Base-by-base conservation (phyloP, 176 grass and related monocot genomes). In the Lolium rigidum region DNA sequence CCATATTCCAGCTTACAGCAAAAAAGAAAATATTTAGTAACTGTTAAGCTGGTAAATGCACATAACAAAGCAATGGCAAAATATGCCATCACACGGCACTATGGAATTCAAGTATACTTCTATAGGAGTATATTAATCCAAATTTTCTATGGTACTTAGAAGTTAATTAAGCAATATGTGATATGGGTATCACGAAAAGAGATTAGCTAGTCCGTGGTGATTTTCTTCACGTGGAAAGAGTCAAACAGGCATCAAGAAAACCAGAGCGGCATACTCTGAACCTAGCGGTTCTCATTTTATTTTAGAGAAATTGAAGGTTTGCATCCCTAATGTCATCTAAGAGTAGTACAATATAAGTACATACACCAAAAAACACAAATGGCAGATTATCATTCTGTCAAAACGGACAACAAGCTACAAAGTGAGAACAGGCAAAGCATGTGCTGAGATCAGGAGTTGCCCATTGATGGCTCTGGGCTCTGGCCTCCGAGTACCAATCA, bases 181-280 rank as follows among this genome's bases (percentile, higher is more conserved):
- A 71, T 48, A 4, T 47, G 50, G 41, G 7, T 43, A 54, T 1
- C 63, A 69, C 59, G 20, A 58, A 79, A 58, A 11, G 9, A 15
- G 20, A 79, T 43, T 43, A 3, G 11, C 11, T 24, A 44, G 20
- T 60, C 7, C 2, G 18, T 55, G 8, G 14, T 57, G 4, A 15
- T 24, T 57, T 82, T 17, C 26, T 16, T 70, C 1, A 13, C 21
- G 47, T 74, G 65, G 50, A 63, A 80, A 80, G 44, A 83, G 8
- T 8, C 87, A 52, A 79, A 73, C n/a, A 79, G 5, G n/a, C 87
- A 16, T 77, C 49, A 58, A 11, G 2, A 48, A 76, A 82, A 10
- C 0, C 48, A 82, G 70, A 87, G 11, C 48, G 1, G 18, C 46
- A 24, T n/a, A 13, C 43, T 25, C 10, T 43, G 7, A 79, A 31